Evolutionary conservation across 345 rosid genomes (phyloP).

Genomic region (Excoecaria cochinchinensis): DNA sequence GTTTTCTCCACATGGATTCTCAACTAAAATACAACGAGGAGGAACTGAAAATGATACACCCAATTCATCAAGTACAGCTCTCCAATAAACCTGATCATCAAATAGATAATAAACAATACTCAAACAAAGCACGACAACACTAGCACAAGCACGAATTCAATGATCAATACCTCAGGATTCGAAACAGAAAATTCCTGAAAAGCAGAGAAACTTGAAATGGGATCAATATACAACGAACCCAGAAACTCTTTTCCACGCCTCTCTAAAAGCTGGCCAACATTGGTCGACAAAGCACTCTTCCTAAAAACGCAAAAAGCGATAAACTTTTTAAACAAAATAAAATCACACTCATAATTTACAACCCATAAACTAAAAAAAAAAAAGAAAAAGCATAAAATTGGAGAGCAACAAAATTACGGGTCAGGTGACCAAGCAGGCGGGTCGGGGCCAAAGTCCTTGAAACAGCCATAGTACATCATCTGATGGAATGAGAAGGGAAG

Average conservation of each 20-base stretch:
- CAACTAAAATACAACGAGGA: conserved; percentile 58
- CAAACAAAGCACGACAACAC: background rate
- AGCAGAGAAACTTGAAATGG: conserved; percentile 71
- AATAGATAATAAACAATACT: background rate
- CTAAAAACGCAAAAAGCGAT: conserved; percentile 31
- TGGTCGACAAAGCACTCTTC: conserved; percentile 56
- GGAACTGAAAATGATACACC: conserved; percentile 53
- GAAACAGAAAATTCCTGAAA: conserved; percentile 88
- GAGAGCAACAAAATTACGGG: conserved; percentile 32
- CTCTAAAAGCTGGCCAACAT: conserved; percentile 70
- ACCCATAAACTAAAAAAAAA: background rate
- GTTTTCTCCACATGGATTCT: conserved; percentile 35
- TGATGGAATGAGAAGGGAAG: conserved; percentile 88
- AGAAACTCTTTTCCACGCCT: conserved; percentile 68
- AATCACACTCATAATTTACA: background rate
- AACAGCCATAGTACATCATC: conserved; percentile 84
- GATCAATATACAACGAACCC: conserved; percentile 68
- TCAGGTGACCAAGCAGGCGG: conserved; percentile 93
- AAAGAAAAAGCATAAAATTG: background rate
- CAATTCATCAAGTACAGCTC: conserved; percentile 65
- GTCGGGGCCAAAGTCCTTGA: conserved; percentile 72
- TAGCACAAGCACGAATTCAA: background rate
- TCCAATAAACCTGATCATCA: conserved; percentile 72
- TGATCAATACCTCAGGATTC: conserved; percentile 67
- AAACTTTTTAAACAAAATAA: background rate